Conservation (phyloP, 345 rosid genomes). For the Brassica carinata region DNA sequence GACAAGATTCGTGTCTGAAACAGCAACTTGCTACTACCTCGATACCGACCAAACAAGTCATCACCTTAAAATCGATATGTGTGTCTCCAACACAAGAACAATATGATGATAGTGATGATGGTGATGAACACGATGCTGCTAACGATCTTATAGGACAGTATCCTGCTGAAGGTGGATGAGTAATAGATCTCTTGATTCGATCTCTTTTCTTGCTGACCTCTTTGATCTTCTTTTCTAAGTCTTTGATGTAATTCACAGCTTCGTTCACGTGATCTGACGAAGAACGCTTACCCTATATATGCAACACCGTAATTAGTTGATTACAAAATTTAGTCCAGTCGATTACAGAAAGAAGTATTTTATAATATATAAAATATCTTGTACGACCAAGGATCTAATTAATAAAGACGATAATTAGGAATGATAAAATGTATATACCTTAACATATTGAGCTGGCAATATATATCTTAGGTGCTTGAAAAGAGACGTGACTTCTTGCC, state of each 20-base stretch:
- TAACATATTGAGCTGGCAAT: slow-evolving; percentile 29
- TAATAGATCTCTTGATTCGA: slow-evolving; percentile 23
- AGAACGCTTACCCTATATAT: slow-evolving; percentile 35
- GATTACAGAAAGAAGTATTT: not conserved
- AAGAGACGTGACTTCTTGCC: slow-evolving; percentile 29
- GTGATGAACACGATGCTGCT: slow-evolving; percentile 6
- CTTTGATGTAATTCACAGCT: slow-evolving; percentile 33
- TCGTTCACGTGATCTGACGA: slow-evolving; percentile 30
- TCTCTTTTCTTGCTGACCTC: slow-evolving; percentile 13
- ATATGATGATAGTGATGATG: not conserved
- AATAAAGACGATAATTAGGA: not conserved
- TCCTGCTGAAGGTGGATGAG: not conserved
- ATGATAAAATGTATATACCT: slow-evolving; percentile 14
- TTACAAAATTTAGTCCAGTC: not conserved
- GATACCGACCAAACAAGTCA: slow-evolving; percentile 26
- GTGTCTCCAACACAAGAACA: slow-evolving; percentile 33
- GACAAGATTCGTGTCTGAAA: slow-evolving; percentile 15
- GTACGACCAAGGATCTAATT: not conserved
- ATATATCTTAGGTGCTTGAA: slow-evolving; percentile 24
- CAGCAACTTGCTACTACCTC: slow-evolving; percentile 36
- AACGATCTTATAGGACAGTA: not conserved
- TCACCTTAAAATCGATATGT: slow-evolving; percentile 23
- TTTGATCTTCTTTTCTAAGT: slow-evolving; percentile 35
- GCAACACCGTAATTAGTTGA: not conserved
- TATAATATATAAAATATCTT: not conserved